Evolutionary conservation across 2,329 filamentous ascomycete genomes (phyloP).

Genomic region (Botryotinia globosa): DNA sequence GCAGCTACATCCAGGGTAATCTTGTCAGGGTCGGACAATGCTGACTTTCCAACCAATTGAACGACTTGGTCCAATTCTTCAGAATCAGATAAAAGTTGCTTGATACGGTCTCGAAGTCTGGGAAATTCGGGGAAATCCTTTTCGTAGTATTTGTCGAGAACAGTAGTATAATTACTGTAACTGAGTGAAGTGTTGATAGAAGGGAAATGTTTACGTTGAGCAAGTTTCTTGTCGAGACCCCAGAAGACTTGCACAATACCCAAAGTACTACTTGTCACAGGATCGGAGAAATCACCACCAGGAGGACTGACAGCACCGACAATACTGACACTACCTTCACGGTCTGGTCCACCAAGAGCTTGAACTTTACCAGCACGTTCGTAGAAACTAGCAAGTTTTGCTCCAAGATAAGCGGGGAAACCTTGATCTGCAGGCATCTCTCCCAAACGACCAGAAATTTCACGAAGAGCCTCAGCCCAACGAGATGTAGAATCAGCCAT

Average conservation of each 20-base stretch:
- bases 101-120: slow-evolving; percentile 85
- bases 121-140: slow-evolving; percentile 94
- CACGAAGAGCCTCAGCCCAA: slow-evolving; percentile 98
- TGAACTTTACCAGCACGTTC: slow-evolving; percentile 90
- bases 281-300: slow-evolving; percentile 98
- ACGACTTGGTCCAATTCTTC: slow-evolving; percentile 98
- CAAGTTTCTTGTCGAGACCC: slow-evolving; percentile 99
- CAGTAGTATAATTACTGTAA: slow-evolving; percentile 92
- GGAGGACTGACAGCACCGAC: slow-evolving; percentile 96
- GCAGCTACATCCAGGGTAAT: slow-evolving; percentile 92
- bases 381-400: slow-evolving; percentile 98
- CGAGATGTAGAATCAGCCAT: slow-evolving; percentile 98
- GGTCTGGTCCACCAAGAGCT: slow-evolving; percentile 82
- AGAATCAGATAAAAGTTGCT: slow-evolving; percentile 87
- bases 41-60: slow-evolving; percentile 96
- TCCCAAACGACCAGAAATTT: slow-evolving; percentile 96
- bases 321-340: slow-evolving; percentile 91
- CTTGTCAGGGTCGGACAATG: slow-evolving; percentile 94
- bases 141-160: slow-evolving; percentile 91
- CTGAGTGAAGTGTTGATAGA: slow-evolving; percentile 93
- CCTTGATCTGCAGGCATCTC: slow-evolving; percentile 99
- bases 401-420: slow-evolving; percentile 95
- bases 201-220: slow-evolving; percentile 98
- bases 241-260: slow-evolving; percentile 99
- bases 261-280: slow-evolving; percentile 88